Evolutionary conservation across 345 rosid species (phyloP), one percentile per base, ranked within the genome.

Genomic region (Citrus hindsii): DNA sequence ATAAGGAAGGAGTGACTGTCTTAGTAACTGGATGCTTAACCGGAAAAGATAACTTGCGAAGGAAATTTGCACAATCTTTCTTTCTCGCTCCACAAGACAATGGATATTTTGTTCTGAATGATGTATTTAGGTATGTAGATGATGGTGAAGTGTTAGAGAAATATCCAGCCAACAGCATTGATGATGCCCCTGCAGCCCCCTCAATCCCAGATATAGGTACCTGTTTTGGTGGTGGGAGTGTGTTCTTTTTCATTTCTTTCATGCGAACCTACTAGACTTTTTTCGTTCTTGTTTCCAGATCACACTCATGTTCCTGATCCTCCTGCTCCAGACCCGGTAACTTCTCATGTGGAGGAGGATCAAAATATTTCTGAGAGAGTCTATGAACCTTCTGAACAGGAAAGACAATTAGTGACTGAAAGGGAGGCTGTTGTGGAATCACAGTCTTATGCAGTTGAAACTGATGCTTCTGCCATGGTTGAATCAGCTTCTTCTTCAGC

Each of bases 51-150:
- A 85, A 86, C 75, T 83, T 89, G 83, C 88, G 83, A 83, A 91
- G 91, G 89, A 92, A 93, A 80, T 95, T 95, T 78, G 81, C 93
- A 22, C 98, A 95, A 82, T 84, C 93, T 5, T 95, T 93, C 86
- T 95, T 95, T 87, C 89, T 95, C 67, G 98, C 98, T 77, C 98
- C 94, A 25, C 99, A 92, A 67, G 99, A 95, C 77, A 88, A 86
- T 25, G 98, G 98, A 9, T 93, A 90, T 86, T 95, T 91, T 83
- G 98, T 95, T 82, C 83, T 92, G 73, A 95, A 93, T 76, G 98
- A 95, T 77, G 89, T 91, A 63, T 91, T 95, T 79, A 88, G 98
- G 70, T 95, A 85, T 82, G 85, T 92, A n/a, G 98, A 82, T 63
- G 98, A 90, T 40, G 82, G 68, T 76, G 89, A 89, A 81, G 59